These are phyloP conservation scores for Phaeosphaeria sp. DNA, from an alignment of 2,329 filamentous ascomycete genomes.

Conservation along the genomic window DNA sequence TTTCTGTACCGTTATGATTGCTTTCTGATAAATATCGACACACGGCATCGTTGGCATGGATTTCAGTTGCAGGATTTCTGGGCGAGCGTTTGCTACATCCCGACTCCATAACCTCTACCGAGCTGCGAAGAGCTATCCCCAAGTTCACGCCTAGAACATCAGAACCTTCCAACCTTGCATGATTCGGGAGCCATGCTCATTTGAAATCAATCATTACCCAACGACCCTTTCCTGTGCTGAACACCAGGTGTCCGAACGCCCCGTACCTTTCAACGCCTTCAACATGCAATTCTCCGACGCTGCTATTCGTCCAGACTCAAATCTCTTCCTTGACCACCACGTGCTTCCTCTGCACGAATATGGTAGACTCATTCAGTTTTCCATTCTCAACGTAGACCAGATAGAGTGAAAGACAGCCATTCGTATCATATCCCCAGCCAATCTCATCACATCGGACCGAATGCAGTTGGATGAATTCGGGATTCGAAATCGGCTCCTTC, in stretches of 20 bases:
- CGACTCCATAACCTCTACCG: too few species aligned
- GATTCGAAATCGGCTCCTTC: background rate
- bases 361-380: background rate
- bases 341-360: constrained; percentile 3
- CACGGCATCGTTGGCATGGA: too few species aligned
- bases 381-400: background rate
- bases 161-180: too few species aligned
- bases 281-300: background rate
- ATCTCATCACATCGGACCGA: constrained; percentile 9
- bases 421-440: constrained; percentile 12
- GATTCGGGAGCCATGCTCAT: too few species aligned
- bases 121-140: too few species aligned
- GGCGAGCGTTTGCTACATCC: too few species aligned
- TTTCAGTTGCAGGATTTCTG: too few species aligned
- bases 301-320: background rate
- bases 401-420: constrained; percentile 8
- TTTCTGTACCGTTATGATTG: too few species aligned
- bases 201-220: too few species aligned
- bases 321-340: background rate
- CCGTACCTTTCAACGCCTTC: background rate
- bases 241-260: too few species aligned
- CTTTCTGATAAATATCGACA: too few species aligned
- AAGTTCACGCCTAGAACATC: too few species aligned
- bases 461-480: background rate
- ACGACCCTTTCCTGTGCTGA: background rate